Evolutionary conservation across 768 basidiomycete species (phyloP), one percentile per base, ranked within the genome.

Genomic region (Calocybe cyanea): DNA sequence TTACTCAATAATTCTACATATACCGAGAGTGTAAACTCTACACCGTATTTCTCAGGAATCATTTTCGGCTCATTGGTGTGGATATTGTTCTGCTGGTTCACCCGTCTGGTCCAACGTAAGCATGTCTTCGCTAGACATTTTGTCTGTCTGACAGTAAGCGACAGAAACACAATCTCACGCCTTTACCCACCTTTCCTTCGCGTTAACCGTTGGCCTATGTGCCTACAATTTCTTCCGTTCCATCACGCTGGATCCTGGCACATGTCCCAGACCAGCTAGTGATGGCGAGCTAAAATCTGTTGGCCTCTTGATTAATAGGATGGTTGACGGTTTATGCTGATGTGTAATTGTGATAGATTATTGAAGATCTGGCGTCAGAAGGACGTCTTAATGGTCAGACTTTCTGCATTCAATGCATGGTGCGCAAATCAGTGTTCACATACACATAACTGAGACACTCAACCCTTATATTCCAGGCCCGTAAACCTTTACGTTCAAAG

Each of bases 381-480:
- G 92, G 93, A 13, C 74, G 86, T 14, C 68, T 99, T 20, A 98
- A 97, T 61, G 94, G 95, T 1, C 92, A 93, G 62, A 92, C 92
- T 8, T 98, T 98, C 64, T 98, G 96, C 58, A 86, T 99, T 41
- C 80, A 85, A 48, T 98, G 95, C 67, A 92, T 98, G 92, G 87
- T 85, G 51, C 38, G 80, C 7, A 35, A 32, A 32, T 8, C 13
- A 6, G 34, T n/a, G 5, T 6, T 35, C 17, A 14, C 35, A 19
- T 30, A 19, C 4, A 20, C 21, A 37, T n/a, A 32, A 18, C 2
- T 35, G n/a, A n/a, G n/a, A n/a, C 23, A 13, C 33, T 43, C 3
- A 23, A 28, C 10, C 30, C 43, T 1, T 38, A 31, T 18, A 35
- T 9, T 3, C 30, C 34, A 88, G 85, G 87, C 88, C 7, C 81